A percentile compares a stretch with the other conserved stretches of the same genome.
Conservation (phyloP, 768 basidiomycete genomes). For the Dacryopinax spathularia region DNA sequence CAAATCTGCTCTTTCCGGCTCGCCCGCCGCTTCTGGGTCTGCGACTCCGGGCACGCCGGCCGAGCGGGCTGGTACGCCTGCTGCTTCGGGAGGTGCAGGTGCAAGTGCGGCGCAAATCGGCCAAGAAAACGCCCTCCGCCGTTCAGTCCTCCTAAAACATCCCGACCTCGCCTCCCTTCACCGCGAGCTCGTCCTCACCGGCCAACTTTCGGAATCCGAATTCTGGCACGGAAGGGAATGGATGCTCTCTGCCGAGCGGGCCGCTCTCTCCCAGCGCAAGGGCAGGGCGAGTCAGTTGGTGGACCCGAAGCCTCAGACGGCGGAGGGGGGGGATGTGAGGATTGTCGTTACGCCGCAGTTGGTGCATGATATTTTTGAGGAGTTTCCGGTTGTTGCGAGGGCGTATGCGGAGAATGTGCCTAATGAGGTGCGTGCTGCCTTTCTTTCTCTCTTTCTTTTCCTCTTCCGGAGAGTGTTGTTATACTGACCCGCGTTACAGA, state of each 20-base stretch:
- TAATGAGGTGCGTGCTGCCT: conserved; percentile 53
- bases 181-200: conserved; percentile 70
- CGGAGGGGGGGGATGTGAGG: conserved; percentile 73
- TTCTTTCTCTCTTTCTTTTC: not conserved
- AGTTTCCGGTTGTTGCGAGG: conserved; percentile 86
- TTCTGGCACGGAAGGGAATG: conserved; percentile 97
- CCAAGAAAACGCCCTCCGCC: conserved; percentile 32
- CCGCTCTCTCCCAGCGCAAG: conserved; percentile 55
- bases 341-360: conserved; percentile 83
- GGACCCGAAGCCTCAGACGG: conserved; percentile 73
- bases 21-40: conserved; percentile 15
- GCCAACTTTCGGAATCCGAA: conserved; percentile 79
- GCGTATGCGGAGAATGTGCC: conserved; percentile 92
- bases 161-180: conserved; percentile 70
- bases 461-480: conserved; percentile 6
- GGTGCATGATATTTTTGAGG: conserved; percentile 92
- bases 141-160: conserved; percentile 63
- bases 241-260: conserved; percentile 59
- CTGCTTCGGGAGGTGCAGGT: conserved; percentile 18
- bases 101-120: conserved; percentile 22
- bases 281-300: conserved; percentile 79
- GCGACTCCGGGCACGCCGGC: conserved; percentile 14
- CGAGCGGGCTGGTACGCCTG: conserved; percentile 15
- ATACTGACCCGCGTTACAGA: conserved; percentile 30
- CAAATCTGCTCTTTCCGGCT: conserved; percentile 29